Base-by-base conservation (phyloP, 371 early-diverging fungal species). In the Nosema bombycis region DNA sequence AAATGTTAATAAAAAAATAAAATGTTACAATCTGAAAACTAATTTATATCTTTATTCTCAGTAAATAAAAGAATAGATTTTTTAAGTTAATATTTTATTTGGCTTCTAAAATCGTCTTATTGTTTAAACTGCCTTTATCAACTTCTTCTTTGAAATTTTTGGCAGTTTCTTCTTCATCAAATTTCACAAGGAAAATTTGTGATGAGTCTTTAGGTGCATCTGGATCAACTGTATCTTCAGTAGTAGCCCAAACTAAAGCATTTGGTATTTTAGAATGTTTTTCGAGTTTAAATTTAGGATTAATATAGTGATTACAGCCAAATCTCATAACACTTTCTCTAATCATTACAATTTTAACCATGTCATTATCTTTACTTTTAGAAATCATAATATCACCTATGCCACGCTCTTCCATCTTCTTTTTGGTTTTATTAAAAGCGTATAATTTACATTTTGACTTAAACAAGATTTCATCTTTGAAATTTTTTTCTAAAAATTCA, bases 401-500 rank as follows among this genome's bases (percentile, higher is more conserved):
- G 12, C 82, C 84, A 26, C 84, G 64, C 23, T 71, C 72, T 57
- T 79, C 84, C 30, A 81, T 46, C 38, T 70, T 78, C 1, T 73
- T 73, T 29, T 65, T 81, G 37, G 73, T 46, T 37, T 61, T 56
- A 15, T 70, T 46, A 15, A 74, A 70, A 37, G 65, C 67, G 64
- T 75, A 84, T 2, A 84, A 46, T 55, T 81, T 77, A 38, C 77
- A 75, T 29, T 29, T 62, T 29, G 69, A 75, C 24, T 72, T 73
- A 72, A 84, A 84, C 15, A 79, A 6, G 15, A 75, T 29, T n/a
- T 73, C 34, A 23, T 67, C 77, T 24, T 64, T 55, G 23, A 67
- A 26, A n/a, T 72, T 67, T 28, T 69, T 32, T 37, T 95, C 93
- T 62, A 96, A 89, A 81, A 90, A 89, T 94, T 95, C 94, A 6